These are phyloP conservation scores for Chloromonas sp. DNA, from an alignment of 163 green algal species.

Conservation along the genomic window DNA sequence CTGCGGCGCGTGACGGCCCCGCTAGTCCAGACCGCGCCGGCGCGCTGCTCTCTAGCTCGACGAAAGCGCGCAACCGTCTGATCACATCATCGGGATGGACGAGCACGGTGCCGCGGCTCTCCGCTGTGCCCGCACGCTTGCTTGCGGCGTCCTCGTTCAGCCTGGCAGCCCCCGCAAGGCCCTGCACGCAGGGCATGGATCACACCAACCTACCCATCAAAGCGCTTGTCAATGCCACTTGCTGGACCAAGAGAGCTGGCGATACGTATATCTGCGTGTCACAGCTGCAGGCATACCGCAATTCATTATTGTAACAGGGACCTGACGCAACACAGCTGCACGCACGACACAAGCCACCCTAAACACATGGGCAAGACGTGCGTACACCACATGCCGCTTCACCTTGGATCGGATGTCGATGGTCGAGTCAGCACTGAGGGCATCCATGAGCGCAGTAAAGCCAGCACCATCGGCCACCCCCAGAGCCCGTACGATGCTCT, in stretches of 20 bases:
- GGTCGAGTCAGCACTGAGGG: conserved; percentile 34
- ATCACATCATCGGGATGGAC: conserved; percentile 57
- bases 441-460: conserved; percentile 63
- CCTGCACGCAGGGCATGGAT: neutral
- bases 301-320: too few relatives aligned
- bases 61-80: conserved; percentile 38
- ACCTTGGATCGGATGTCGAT: conserved; percentile 40
- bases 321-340: too few relatives aligned
- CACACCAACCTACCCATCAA: too few relatives aligned
- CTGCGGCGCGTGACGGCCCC: conserved; percentile 6
- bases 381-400: neutral
- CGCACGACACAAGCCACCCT: too few relatives aligned
- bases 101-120: conserved; percentile 21
- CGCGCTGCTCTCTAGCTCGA: conserved; percentile 50
- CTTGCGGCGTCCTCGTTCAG: neutral
- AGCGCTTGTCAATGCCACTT: too few relatives aligned
- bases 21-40: conserved; percentile 16
- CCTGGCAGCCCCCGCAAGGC: neutral
- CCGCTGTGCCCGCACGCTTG: neutral
- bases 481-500: conserved; percentile 49
- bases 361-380: too few relatives aligned
- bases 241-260: too few relatives aligned
- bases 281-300: too few relatives aligned
- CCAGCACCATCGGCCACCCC: conserved; percentile 43
- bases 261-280: too few relatives aligned